These are phyloP conservation scores for Posidonia oceanica DNA, from an alignment of 116 monocot species.

Conservation along the genomic window DNA sequence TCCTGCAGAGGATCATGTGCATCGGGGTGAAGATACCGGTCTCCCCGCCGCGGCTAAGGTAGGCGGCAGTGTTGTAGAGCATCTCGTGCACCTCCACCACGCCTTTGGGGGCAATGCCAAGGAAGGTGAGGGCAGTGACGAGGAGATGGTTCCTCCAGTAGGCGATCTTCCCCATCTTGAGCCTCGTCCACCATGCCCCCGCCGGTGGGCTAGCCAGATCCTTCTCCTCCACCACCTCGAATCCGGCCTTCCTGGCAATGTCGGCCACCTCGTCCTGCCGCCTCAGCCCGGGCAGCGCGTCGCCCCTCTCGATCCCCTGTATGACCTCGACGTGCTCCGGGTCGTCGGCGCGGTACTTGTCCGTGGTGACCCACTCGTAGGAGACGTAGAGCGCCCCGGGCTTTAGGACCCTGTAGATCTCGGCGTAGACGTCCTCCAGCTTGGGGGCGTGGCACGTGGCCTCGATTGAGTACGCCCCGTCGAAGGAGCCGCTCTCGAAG, in stretches of 20 bases:
- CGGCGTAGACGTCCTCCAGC: slow-evolving; percentile 54
- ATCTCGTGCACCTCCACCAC: slow-evolving; percentile 67
- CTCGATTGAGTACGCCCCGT: slow-evolving; percentile 73
- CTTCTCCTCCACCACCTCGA: too few relatives aligned
- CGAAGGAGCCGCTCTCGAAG: slow-evolving; percentile 40
- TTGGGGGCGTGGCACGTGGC: slow-evolving; percentile 66
- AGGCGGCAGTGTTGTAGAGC: slow-evolving; percentile 47
- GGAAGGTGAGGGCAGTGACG: slow-evolving; percentile 21
- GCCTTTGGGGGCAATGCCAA: slow-evolving; percentile 54
- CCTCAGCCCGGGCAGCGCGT: slow-evolving; percentile 52
- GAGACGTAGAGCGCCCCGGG: slow-evolving; percentile 55
- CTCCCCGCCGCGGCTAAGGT: slow-evolving; percentile 49
- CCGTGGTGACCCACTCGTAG: slow-evolving; percentile 70
- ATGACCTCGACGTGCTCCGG: slow-evolving; percentile 44
- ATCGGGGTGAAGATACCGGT: slow-evolving; percentile 62
- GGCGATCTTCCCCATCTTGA: slow-evolving; percentile 50
- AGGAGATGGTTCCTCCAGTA: slow-evolving; percentile 67
- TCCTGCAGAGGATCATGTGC: slow-evolving; percentile 63
- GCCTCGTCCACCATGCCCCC: slow-evolving; percentile 46
- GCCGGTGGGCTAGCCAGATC: too few relatives aligned
- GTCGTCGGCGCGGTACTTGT: slow-evolving; percentile 25
- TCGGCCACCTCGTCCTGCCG: slow-evolving; percentile 33
- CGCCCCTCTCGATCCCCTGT: slow-evolving; percentile 60
- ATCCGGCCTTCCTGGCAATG: too few relatives aligned
- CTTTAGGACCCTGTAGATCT: slow-evolving; percentile 49